phyloP scores from a whole-genome alignment of 2,329 filamentous ascomycete genomes.

The Hymenoscyphus occultus region DNA sequence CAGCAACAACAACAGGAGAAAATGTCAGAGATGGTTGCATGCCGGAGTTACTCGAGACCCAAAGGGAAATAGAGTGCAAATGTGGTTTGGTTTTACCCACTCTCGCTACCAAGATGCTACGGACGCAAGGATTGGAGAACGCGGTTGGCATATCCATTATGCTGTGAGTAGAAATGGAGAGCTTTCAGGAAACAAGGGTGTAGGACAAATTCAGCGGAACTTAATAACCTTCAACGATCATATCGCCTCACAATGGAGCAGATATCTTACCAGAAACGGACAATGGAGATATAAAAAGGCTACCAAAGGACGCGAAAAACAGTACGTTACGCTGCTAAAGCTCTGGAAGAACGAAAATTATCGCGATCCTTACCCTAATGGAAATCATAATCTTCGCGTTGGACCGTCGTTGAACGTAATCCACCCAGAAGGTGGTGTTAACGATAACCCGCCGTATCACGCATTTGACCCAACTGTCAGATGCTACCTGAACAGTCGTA shows the following conservation, averaged over 20 bases:
- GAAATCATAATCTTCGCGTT: slow-evolving; percentile 10
- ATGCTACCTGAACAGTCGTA: slow-evolving; percentile 17
- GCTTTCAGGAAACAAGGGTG: slow-evolving; percentile 6
- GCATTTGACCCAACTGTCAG: neutral
- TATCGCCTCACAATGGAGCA: slow-evolving; percentile 11
- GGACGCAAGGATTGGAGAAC: neutral
- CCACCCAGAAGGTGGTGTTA: neutral
- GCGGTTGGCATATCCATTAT: neutral
- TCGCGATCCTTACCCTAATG: slow-evolving; percentile 14
- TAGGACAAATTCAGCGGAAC: slow-evolving; percentile 15
- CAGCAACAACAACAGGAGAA: neutral
- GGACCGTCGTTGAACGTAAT: slow-evolving; percentile 18
- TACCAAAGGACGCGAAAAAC: slow-evolving; percentile 8
- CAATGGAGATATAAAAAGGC: slow-evolving; percentile 9
- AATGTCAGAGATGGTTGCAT: slow-evolving; percentile 14
- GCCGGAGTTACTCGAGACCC: slow-evolving; percentile 16
- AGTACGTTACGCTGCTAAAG: slow-evolving; percentile 5
- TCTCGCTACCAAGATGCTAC: neutral
- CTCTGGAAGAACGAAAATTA: slow-evolving; percentile 12
- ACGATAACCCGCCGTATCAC: neutral
- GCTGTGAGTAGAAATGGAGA: slow-evolving; percentile 14
- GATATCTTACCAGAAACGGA: slow-evolving; percentile 10
- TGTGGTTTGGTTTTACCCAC: slow-evolving; percentile 18
- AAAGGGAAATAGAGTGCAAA: slow-evolving; percentile 6
- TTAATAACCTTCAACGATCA: slow-evolving; percentile 20